Conservation (phyloP, 1,139 yeast species). For the Taphrina confusa region DNA sequence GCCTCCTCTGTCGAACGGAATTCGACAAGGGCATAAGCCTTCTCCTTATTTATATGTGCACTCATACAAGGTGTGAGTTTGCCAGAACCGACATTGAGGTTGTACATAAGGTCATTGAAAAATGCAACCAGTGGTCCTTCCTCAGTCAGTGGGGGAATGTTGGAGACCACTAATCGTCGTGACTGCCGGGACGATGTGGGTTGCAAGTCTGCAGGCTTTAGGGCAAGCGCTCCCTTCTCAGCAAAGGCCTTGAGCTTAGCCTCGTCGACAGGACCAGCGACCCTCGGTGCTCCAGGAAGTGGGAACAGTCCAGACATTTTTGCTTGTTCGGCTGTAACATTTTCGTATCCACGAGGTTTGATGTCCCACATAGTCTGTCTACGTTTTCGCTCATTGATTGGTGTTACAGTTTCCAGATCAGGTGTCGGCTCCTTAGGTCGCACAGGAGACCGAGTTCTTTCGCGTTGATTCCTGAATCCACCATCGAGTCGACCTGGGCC, state of each 20-base stretch:
- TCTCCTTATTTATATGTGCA: constrained; percentile 39
- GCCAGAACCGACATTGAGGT: constrained; percentile 35
- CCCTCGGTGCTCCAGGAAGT: constrained; percentile 66
- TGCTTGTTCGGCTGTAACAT: constrained; percentile 74
- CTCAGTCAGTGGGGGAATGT: constrained; percentile 51
- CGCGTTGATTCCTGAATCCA: constrained; percentile 31
- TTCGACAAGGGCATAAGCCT: constrained; percentile 48
- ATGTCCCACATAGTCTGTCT: constrained; percentile 70
- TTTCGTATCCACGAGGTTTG: constrained; percentile 72
- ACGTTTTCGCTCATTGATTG: constrained; percentile 53
- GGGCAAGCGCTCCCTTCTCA: constrained; percentile 43
- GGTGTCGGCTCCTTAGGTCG: constrained; percentile 33
- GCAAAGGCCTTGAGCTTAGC: constrained; percentile 58
- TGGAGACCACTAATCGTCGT: constrained; percentile 55
- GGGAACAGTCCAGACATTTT: constrained; percentile 81
- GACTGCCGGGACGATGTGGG: constrained; percentile 47
- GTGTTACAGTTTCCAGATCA: constrained; percentile 47
- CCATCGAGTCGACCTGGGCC: constrained; percentile 37
- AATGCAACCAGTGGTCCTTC: constrained; percentile 39
- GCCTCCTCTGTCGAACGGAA: constrained; percentile 60
- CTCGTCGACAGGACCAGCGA: constrained; percentile 51
- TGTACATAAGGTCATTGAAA: constrained; percentile 41
- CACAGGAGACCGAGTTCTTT: constrained; percentile 37
- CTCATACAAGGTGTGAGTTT: constrained; percentile 34
- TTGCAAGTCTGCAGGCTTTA: constrained; percentile 39